Evolutionary conservation across 495 filamentous ascomycete genomes (phyloP), one percentile per base, ranked within the genome.

Genomic region (Podospora fimiseda): DNA sequence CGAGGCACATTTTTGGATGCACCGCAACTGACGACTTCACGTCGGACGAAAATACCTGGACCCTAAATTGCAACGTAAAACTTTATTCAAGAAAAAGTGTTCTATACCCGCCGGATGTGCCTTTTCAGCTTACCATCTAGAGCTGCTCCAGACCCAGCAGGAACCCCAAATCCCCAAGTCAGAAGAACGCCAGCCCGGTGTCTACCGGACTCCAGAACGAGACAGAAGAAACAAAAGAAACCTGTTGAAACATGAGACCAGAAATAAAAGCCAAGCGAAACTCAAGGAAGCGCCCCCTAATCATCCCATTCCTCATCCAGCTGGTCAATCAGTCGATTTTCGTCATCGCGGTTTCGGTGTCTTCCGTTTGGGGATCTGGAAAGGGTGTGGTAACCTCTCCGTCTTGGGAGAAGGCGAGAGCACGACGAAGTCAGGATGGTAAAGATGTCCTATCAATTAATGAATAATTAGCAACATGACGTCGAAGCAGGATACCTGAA

Each of bases 281-380:
- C 30, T 18, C 18, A 8, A 47, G 4, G 22, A 47, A 22, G 19
- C 15, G 19, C n/a, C 20, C 41, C 9, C 15, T 21, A 81, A 53
- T 83, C 81, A 48, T 81, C 80, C 81, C 80, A 97, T 65, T 96
- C 90, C 67, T 97, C 93, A 64, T 98, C 94, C 44, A 96, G 77
- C 65, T 95, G 88, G 70, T 98, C 93, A 61, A 98, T 97, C 58
- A 97, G 70, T 51, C 89, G 74, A 70, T 98, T 96, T 66, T 96
- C 93, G 45, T 87, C 90, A 39, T 96, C 93, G 0, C 84, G 63
- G 43, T 74, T 75, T 14, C 75, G 60, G 48, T 70, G 72, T 41
- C 76, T 65, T 39, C 73, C 68, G 36, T 64, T 61, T 30, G 70
- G 76, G 20, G 65, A 75, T n/a, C 72, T 67, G 18, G 70, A 74